Base-by-base conservation (phyloP, 176 grass and related monocot species). In the Microstegium vimineum region DNA sequence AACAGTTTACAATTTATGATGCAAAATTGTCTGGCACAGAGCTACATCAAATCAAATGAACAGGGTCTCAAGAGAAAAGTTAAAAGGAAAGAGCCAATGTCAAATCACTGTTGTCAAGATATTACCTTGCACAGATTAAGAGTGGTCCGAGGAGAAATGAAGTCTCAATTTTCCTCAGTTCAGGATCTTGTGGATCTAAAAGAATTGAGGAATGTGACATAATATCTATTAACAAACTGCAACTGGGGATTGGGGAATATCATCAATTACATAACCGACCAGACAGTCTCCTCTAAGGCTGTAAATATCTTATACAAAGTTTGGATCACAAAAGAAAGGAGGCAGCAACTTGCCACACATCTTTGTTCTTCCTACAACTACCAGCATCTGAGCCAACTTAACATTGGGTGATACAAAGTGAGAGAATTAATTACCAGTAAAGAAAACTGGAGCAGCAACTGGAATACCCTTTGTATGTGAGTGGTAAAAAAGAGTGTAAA, bases 401-500 rank as follows among this genome's bases (percentile, higher is more conserved):
- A 42, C 43, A 66, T 22, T 61, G 13, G 67, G 27, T 41, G 37
- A 47, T 71, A 63, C 34, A 81, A 6, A 66, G 31, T 40, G 78
- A 30, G n/a, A n/a, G 70, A 80, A 56, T 78, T 72, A 16, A 68
- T 82, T 95, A 98, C 95, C 95, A 82, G 86, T 82, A 90, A 98
- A 98, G 81, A 93, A 95, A 75, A 90, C 77, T 71, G 92, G 95
- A 90, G 82, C 68, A 69, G 89, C 90, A 90, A 94, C 92, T 20
- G 84, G 88, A 82, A 42, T 81, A 36, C 95, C 95, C 30, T 77
- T 94, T 31, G 40, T 91, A 87, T 98, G 95, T 66, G 95, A 86
- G 28, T 90, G 38, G 81, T 94, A 98, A 92, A 98, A 94, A 61
- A 94, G 85, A 51, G 90, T 94, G 78, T 98, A 98, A 74, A 98